Evolutionary conservation across 2,329 filamentous ascomycete species (phyloP).

Genomic region (Triangularia verruculosa): DNA sequence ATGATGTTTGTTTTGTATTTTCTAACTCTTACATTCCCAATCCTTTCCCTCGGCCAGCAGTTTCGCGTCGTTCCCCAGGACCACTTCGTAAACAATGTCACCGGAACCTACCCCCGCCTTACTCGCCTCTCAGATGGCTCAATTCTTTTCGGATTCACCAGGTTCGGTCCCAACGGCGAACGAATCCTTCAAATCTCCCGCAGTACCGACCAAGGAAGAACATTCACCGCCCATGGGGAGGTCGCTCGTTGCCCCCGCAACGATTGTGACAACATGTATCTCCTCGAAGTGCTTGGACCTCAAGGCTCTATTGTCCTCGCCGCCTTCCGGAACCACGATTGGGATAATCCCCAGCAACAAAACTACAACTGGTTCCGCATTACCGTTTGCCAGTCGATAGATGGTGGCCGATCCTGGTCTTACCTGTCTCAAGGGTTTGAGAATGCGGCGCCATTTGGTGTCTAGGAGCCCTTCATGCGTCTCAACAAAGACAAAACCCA

Average conservation of each 20-base stretch:
- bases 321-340: conserved; percentile 44
- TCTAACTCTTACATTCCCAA: background rate
- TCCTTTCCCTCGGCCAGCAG: background rate
- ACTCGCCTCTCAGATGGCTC: conserved; percentile 43
- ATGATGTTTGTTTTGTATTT: background rate
- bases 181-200: conserved; percentile 43
- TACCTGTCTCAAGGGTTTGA: conserved; percentile 45
- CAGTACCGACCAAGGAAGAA: conserved; percentile 42
- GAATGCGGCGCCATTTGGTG: conserved; percentile 33
- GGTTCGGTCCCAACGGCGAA: conserved; percentile 33
- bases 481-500: conserved; percentile 23
- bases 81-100: conserved; percentile 33
- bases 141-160: conserved; percentile 44
- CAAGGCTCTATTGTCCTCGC: conserved; percentile 37
- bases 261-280: conserved; percentile 47
- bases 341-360: background rate
- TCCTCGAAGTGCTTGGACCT: conserved; percentile 40
- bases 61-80: conserved; percentile 13
- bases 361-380: conserved; percentile 39
- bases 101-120: conserved; percentile 47
- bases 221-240: conserved; percentile 41
- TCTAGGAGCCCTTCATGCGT: conserved; percentile 52
- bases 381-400: conserved; percentile 46
- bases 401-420: conserved; percentile 42
- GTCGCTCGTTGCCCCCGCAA: conserved; percentile 39